Conservation (phyloP, 768 basidiomycete genomes). For the Kondoa malvinella region DNA sequence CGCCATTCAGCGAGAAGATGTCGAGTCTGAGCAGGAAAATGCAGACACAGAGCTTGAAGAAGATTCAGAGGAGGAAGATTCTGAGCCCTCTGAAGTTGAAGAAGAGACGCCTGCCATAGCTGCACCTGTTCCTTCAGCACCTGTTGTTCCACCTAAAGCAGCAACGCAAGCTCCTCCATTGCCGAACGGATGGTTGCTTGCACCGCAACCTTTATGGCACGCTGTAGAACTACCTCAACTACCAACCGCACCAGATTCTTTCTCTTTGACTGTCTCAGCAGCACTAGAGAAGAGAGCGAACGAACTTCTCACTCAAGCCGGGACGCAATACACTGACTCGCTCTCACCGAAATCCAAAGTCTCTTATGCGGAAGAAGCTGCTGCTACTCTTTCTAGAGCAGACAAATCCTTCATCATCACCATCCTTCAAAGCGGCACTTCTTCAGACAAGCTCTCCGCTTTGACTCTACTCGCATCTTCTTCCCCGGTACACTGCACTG, state of each 20-base stretch:
- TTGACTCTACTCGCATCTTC: constrained; percentile 61
- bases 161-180: not conserved
- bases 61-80: not conserved
- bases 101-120: not conserved
- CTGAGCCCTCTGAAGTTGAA: too few relatives aligned
- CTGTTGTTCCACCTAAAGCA: not conserved
- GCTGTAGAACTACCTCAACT: constrained; percentile 10
- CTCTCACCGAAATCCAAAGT: constrained; percentile 7
- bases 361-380: constrained; percentile 8
- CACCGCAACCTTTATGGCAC: constrained; percentile 17
- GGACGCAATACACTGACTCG: constrained; percentile 10
- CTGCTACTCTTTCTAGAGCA: constrained; percentile 37
- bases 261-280: constrained; percentile 7
- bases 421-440: constrained; percentile 71
- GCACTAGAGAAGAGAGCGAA: constrained; percentile 8
- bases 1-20: not conserved
- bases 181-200: constrained; percentile 11
- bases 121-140: not conserved
- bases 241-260: not conserved
- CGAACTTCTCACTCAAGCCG: constrained; percentile 10
- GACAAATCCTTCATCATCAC: constrained; percentile 68
- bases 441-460: constrained; percentile 79
- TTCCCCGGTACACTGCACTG: constrained; percentile 22
- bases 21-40: not conserved
- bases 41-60: not conserved